phyloP scores from a whole-genome alignment of 495 filamentous ascomycete species.

The Talaromyces ruber region DNA sequence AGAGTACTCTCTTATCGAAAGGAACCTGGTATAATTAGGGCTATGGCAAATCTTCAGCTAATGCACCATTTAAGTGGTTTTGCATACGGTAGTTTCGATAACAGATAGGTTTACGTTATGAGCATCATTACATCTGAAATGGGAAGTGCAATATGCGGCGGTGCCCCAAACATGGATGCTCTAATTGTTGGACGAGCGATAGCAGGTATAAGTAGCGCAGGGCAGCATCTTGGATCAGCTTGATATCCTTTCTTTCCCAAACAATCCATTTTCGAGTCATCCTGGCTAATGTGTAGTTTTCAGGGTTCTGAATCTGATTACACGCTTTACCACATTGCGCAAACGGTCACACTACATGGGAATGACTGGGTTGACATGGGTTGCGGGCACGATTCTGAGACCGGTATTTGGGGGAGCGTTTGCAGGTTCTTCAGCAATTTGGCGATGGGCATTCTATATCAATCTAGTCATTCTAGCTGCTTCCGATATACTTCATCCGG shows the following conservation, averaged over 20 bases:
- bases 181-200: conserved; percentile 27
- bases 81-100: conserved; percentile 29
- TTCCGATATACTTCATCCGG: not conserved
- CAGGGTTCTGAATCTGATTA: conserved; percentile 28
- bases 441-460: not conserved
- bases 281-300: not conserved
- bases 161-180: conserved; percentile 18
- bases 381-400: conserved; percentile 38
- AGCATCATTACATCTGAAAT: conserved; percentile 20
- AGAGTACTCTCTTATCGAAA: not conserved
- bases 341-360: conserved; percentile 39
- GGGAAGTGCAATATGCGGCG: conserved; percentile 23
- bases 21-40: not conserved
- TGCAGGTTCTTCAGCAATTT: conserved; percentile 23
- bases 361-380: conserved; percentile 27
- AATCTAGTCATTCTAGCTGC: not conserved
- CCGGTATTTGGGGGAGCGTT: conserved; percentile 50
- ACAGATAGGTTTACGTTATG: conserved; percentile 20
- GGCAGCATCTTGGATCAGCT: conserved; percentile 34
- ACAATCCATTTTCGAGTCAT: not conserved
- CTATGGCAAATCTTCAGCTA: not conserved
- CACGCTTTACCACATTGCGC: conserved; percentile 26
- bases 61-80: not conserved
- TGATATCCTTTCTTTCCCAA: too few species aligned
- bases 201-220: conserved; percentile 31